Evolutionary conservation across 129 eudicot genomes (phyloP).

Genomic region (Centaurea solstitialis): DNA sequence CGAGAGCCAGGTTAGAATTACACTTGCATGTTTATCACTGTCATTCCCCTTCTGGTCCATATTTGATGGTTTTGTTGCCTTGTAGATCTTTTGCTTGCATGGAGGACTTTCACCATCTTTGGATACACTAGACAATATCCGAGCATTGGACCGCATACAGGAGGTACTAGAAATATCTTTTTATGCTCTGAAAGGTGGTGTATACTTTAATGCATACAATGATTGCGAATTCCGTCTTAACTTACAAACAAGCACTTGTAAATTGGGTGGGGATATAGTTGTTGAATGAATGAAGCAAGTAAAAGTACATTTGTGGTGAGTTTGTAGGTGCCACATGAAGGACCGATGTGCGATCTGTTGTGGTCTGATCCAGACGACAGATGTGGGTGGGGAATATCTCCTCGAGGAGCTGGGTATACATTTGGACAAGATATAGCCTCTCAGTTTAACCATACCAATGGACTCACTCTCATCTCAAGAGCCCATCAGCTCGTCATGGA

Average conservation of each 20-base stretch:
- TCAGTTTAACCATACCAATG: slow-evolving; percentile 88
- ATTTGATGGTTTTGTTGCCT: slow-evolving; percentile 1
- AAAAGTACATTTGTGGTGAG: not conserved
- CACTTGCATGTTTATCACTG: not conserved
- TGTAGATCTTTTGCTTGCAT: slow-evolving; percentile 83
- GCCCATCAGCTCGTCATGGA: slow-evolving; percentile 97
- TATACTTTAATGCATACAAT: not conserved
- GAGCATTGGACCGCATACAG: slow-evolving; percentile 88
- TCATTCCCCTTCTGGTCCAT: not conserved
- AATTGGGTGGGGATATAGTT: not conserved
- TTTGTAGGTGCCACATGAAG: slow-evolving; percentile 85
- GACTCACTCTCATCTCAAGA: slow-evolving; percentile 78
- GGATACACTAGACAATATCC: slow-evolving; percentile 85
- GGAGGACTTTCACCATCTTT: slow-evolving; percentile 93
- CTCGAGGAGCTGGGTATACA: slow-evolving; percentile 92
- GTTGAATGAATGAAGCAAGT: not conserved
- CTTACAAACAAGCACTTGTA: not conserved
- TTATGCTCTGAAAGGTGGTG: not conserved
- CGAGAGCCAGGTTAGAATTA: slow-evolving; percentile 75
- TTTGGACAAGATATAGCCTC: slow-evolving; percentile 89
- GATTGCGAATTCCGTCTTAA: not conserved
- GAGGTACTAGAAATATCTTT: slow-evolving; percentile 53
- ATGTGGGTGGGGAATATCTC: slow-evolving; percentile 96
- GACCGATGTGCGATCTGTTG: slow-evolving; percentile 92
- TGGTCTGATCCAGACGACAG: slow-evolving; percentile 97